Base-by-base conservation (phyloP, 116 monocot genomes). In the Cymodocea nodosa region DNA sequence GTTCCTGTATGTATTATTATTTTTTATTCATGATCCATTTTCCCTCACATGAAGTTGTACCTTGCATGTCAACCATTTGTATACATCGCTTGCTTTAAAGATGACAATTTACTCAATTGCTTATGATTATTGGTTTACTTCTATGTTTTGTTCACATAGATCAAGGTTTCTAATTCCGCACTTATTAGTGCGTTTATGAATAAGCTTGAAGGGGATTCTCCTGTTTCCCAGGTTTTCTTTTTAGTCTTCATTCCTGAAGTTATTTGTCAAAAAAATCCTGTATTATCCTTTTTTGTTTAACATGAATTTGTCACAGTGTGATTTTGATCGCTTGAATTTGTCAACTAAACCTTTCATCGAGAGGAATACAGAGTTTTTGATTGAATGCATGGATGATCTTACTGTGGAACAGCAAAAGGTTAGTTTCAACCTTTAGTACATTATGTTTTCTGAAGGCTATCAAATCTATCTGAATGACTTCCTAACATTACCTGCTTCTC, bases 351-450 rank as follows among this genome's bases (percentile, higher is more conserved):
- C 90, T 71, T 90, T 85, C 66, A 80, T 97, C 85, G 97, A 91
- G 76, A 85, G 97, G 71, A 97, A 97, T 62, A 66, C 91, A 59
- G 97, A 97, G 71, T 97, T 97, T 71, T 65, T 97, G 78, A 84
- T 87, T 78, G 97, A 87, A 58, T 91, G 97, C 88, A 91, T 97
- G 97, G 97, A 97, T 65, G 97, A 97, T 83, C 83, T 97, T 58
- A 80, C 85, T 15, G 50, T 82, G 51, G 97, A 97, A 69, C 97
- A 97, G 73, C 91, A 97, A 62, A 97, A 88, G 97, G 97, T 97
- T 62, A 17, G 44, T 59, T 59, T 30, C 30, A 30, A 30, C 30
- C 30, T 30, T 59, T 23, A 1, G 5, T 24, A 59, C 59, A 30
- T 24, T 5, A 14, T 2, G 19, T 5, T 7, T 23, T 14, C 10